Evolutionary conservation across 1,284 basidiomycete species (phyloP), one percentile per base, ranked within the genome.

Genomic region (Ustilago trichophora): DNA sequence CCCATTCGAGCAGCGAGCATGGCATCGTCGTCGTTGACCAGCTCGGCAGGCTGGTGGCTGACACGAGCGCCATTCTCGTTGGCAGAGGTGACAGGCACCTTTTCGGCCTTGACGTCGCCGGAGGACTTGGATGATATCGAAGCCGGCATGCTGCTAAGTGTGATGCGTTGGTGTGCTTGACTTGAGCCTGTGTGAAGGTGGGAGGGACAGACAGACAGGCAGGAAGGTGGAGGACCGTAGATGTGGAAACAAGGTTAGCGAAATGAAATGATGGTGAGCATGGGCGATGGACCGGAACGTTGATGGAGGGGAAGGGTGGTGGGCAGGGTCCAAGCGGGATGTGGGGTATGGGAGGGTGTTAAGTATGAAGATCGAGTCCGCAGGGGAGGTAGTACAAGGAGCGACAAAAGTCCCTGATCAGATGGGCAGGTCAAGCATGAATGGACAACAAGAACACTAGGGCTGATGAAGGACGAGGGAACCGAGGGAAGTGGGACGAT

Each of bases 1-100:
- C 79, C 79, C 53, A 79, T 54, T 26, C 71, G 72, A 16, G 55
- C 48, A 19, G 75, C 78, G 22, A 81, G 72, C 36, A 64, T 66
- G 9, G 71, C 73, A 38, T 80, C 77, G 45, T 79, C 78, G 12
- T 80, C 78, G 47, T 66, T 55, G 31, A 59, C 34, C 27, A 75
- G 46, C 29, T 49, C 50, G 24, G 51, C 57, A 8, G 66, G 59
- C 52, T 64, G 66, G 40, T 69, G 66, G 50, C 60, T 64, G 21
- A 69, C 66, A 26, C 66, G 66, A 27, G 66, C 66, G 43, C 59
- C 65, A 27, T 62, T 34, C 51, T 60, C 52, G 43, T 55, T 40
- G 49, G 47, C 38, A 22, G 31, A 25, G 22, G 24, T 24, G 40
- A 42, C 52, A 34, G 60, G 34, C 26, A 31, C 53, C 53, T 72